phyloP scores from a whole-genome alignment of 768 basidiomycete genomes.

The Dictyophora rubrovolvata region DNA sequence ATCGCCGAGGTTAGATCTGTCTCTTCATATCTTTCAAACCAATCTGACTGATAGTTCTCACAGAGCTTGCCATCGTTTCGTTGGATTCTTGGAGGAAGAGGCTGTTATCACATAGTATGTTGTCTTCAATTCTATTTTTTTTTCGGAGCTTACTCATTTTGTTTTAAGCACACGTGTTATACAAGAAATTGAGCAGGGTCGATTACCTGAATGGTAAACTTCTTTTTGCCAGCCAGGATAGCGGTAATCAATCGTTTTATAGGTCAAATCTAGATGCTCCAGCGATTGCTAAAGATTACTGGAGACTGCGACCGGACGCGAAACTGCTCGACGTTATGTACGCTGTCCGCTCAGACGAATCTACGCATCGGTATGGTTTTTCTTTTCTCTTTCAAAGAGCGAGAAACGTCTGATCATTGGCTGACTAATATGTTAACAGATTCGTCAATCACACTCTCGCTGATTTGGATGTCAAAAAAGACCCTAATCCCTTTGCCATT shows the following conservation, averaged over 20 bases:
- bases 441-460: constrained; percentile 96
- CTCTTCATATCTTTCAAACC: background rate
- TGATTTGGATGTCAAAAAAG: constrained; percentile 63
- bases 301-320: constrained; percentile 65
- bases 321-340: constrained; percentile 83
- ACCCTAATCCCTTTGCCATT: constrained; percentile 85
- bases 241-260: background rate
- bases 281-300: constrained; percentile 89
- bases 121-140: constrained; percentile 9
- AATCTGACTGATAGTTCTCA: constrained; percentile 44
- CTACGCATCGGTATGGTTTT: constrained; percentile 46
- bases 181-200: constrained; percentile 70
- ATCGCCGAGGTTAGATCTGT: background rate
- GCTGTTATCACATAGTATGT: constrained; percentile 85
- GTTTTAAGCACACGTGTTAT: constrained; percentile 67
- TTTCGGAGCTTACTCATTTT: constrained; percentile 9
- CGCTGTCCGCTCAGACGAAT: constrained; percentile 88
- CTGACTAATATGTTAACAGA: constrained; percentile 19
- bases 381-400: background rate
- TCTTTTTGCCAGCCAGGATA: background rate
- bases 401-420: background rate
- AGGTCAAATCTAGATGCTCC: constrained; percentile 70
- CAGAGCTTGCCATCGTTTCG: constrained; percentile 78
- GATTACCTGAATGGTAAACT: constrained; percentile 66
- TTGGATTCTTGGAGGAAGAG: constrained; percentile 89